Percentiles rank a stretch among this genome's conserved stretches.
Conservation (phyloP, 2,329 filamentous ascomycete genomes). For the Monilinia laxa region DNA sequence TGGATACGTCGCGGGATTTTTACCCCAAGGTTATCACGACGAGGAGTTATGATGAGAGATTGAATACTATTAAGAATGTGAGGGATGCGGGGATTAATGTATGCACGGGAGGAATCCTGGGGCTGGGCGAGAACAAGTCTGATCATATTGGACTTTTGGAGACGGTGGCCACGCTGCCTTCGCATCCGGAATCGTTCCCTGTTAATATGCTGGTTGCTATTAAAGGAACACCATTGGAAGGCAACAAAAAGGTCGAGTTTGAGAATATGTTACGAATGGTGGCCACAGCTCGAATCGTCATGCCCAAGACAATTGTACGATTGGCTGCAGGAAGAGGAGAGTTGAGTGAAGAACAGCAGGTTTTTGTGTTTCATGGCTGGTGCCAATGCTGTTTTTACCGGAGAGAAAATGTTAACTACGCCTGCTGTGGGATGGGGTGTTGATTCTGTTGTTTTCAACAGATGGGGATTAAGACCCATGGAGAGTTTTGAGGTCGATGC, state of each 20-base stretch:
- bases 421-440: constrained; percentile 90
- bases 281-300: constrained; percentile 76
- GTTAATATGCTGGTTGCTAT: constrained; percentile 91
- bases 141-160: constrained; percentile 83
- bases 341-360: constrained; percentile 85
- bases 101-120: constrained; percentile 85
- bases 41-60: constrained; percentile 80
- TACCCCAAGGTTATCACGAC: constrained; percentile 87
- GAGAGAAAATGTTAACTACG: constrained; percentile 93
- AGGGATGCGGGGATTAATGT: constrained; percentile 85
- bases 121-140: constrained; percentile 73
- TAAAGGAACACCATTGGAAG: constrained; percentile 81
- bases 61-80: constrained; percentile 76
- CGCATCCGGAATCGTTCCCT: constrained; percentile 86
- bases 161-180: constrained; percentile 76
- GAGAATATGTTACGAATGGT: constrained; percentile 79
- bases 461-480: constrained; percentile 83
- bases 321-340: constrained; percentile 82
- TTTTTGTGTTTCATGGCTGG: constrained; percentile 84
- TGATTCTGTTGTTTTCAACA: constrained; percentile 77
- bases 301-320: constrained; percentile 83
- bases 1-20: constrained; percentile 86
- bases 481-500: constrained; percentile 42
- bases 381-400: constrained; percentile 92
- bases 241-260: constrained; percentile 70